Conservation (phyloP, 2,329 filamentous ascomycete species). For the Alternaria triticina region DNA sequence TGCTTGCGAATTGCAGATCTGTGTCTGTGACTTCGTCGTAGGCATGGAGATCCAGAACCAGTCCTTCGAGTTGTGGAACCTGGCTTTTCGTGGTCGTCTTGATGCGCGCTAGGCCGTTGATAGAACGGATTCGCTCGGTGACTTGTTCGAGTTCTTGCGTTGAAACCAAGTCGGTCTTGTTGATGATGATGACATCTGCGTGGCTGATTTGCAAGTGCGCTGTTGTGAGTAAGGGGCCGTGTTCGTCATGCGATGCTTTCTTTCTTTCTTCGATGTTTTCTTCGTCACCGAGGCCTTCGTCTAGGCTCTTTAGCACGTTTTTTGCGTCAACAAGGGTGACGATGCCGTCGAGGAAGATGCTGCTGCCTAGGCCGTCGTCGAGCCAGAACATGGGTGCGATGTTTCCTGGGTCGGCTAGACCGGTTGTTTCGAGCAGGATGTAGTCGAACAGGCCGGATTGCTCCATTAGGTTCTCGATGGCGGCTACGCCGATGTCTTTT, state of each 20-base stretch:
- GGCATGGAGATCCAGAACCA: slow-evolving; percentile 87
- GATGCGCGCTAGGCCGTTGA: slow-evolving; percentile 88
- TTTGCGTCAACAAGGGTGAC: slow-evolving; percentile 95
- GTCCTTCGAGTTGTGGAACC: slow-evolving; percentile 82
- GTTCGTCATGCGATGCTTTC: slow-evolving; percentile 54
- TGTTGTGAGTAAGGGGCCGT: slow-evolving; percentile 79
- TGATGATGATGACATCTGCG: slow-evolving; percentile 92
- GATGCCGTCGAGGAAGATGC: slow-evolving; percentile 95
- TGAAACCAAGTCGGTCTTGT: slow-evolving; percentile 87
- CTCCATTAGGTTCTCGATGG: slow-evolving; percentile 95
- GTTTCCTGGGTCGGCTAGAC: slow-evolving; percentile 92
- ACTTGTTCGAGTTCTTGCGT: slow-evolving; percentile 72
- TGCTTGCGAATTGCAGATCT: slow-evolving; percentile 69
- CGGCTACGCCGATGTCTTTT: slow-evolving; percentile 93
- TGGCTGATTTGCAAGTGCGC: slow-evolving; percentile 97
- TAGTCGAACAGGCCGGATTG: slow-evolving; percentile 95
- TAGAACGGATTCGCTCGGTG: slow-evolving; percentile 74
- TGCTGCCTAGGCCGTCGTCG: slow-evolving; percentile 91
- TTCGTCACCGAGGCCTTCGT: slow-evolving; percentile 62
- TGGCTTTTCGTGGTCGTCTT: slow-evolving; percentile 80
- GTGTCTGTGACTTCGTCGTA: slow-evolving; percentile 79
- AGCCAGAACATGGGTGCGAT: slow-evolving; percentile 97
- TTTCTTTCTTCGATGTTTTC: slow-evolving; percentile 57
- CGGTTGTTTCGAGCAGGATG: slow-evolving; percentile 95
- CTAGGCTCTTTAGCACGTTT: slow-evolving; percentile 82